These are phyloP conservation scores for Voacanga thouarsii DNA, from an alignment of 257 asterid species.

Conservation along the genomic window DNA sequence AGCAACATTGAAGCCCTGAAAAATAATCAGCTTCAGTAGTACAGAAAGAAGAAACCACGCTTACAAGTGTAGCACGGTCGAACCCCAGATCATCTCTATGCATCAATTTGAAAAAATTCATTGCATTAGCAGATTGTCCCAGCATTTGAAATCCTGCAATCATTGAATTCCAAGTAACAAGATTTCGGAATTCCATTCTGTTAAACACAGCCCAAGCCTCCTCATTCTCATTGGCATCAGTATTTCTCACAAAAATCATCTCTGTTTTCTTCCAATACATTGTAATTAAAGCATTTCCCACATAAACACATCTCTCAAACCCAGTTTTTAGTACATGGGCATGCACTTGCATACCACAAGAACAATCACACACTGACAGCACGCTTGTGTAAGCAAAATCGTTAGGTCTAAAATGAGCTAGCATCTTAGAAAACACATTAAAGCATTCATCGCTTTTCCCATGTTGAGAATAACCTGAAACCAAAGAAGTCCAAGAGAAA, in stretches of 20 bases:
- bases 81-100: constrained; percentile 44
- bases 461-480: constrained; percentile 66
- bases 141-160: constrained; percentile 52
- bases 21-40: constrained; percentile 24
- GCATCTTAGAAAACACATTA: constrained; percentile 46
- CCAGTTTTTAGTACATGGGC: constrained; percentile 53
- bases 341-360: constrained; percentile 70
- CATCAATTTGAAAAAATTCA: constrained; percentile 45
- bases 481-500: constrained; percentile 72
- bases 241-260: neutral
- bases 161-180: constrained; percentile 77
- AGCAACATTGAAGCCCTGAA: constrained; percentile 37
- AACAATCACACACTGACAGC: constrained; percentile 57
- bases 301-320: constrained; percentile 58
- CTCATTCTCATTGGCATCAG: constrained; percentile 6
- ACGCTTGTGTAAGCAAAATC: constrained; percentile 74
- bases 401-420: constrained; percentile 49
- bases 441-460: constrained; percentile 47
- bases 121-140: constrained; percentile 40
- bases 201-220: constrained; percentile 69
- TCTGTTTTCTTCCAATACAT: constrained; percentile 57
- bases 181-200: constrained; percentile 42
- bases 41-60: constrained; percentile 49
- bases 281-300: constrained; percentile 72
- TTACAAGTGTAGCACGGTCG: constrained; percentile 60